Evolutionary conservation across 1,139 yeast genomes (phyloP), one percentile per base, ranked within the genome.

Genomic region (Sugiyamaella xylanicola): DNA sequence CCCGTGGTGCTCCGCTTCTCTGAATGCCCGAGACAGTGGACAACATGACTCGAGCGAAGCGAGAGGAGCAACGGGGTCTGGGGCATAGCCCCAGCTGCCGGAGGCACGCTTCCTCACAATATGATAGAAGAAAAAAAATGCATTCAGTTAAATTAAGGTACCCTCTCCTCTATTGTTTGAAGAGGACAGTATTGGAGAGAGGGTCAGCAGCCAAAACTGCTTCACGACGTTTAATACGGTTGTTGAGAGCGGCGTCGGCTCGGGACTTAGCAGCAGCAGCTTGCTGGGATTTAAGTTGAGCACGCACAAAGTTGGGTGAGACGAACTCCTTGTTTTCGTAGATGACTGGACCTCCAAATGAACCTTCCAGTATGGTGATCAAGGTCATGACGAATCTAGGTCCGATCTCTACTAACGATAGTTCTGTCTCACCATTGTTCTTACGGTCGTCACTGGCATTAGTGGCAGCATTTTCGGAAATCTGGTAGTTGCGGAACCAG

Each of bases 331-430:
- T 92, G 77, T 93, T 93, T 70, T 93, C 99, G 75, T 89, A 93
- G 63, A 93, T 90, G 79, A 93, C 91, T 60, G 99, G 97, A 20
- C 99, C 99, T 56, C 97, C 95, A 68, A 93, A 95, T 1, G 98
- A 90, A 50, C 99, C 99, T 74, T 93, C 99, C 62, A 93, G 80
- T 53, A 93, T 85, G 59, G 96, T 86, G 64, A 93, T 92, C 64
- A 88, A 85, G 2, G 99, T 93, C 76, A 95, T 80, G 39, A 95
- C 98, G 65, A 92, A 86, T 70, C 99, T 83, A 54, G 99, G 99
- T 2, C 99, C 99, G 65, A 93, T 91, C 77, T 93, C 99, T 59
- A 95, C 87, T 67, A 93, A 78, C 36, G 88, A 83, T 59, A 87
- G 73, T 63, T 87, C 89, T 61, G 75, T 73, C 56, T 71, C 76